A percentile compares a stretch with the other conserved stretches of the same genome.
Evolutionary conservation across 1,284 basidiomycete genomes (phyloP).

Genomic region (Ganoderma resinaceum): DNA sequence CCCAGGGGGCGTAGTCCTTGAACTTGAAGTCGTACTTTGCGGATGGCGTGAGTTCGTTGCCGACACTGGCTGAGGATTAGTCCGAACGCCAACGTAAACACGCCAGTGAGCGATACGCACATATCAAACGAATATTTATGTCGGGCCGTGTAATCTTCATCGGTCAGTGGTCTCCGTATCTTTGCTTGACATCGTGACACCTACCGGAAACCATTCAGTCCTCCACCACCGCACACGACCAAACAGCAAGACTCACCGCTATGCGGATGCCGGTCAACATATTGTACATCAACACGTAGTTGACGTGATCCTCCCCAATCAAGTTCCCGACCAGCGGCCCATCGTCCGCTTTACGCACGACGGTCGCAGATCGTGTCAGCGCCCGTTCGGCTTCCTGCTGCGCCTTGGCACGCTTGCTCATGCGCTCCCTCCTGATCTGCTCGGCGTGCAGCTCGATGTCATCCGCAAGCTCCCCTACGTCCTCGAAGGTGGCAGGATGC

Average conservation of each 20-base stretch:
- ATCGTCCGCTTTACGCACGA: constrained; percentile 43
- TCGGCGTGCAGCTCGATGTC: constrained; percentile 89
- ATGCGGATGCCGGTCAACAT: constrained; percentile 99
- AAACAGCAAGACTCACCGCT: constrained; percentile 63
- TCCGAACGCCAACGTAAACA: constrained; percentile 5
- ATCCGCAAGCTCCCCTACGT: constrained; percentile 47
- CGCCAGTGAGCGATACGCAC: constrained; percentile 52
- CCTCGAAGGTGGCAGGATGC: constrained; percentile 34
- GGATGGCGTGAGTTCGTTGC: constrained; percentile 96
- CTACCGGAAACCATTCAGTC: constrained; percentile 49
- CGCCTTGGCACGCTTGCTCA: constrained; percentile 72
- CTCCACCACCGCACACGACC: background rate
- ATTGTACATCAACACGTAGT: constrained; percentile 99
- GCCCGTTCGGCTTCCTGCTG: constrained; percentile 59
- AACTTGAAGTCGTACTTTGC: constrained; percentile 99
- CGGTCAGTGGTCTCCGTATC: constrained; percentile 83
- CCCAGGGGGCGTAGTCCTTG: constrained; percentile 99
- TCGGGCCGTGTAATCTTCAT: constrained; percentile 87
- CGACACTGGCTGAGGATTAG: constrained; percentile 63
- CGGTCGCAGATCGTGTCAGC: constrained; percentile 46
- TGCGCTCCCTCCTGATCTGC: constrained; percentile 79
- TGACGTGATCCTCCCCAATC: constrained; percentile 96
- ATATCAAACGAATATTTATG: constrained; percentile 99
- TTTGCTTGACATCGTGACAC: constrained; percentile 97
- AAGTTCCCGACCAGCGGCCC: constrained; percentile 90